phyloP scores from a whole-genome alignment of 805 yeast genomes.

The Starmerella vitae region DNA sequence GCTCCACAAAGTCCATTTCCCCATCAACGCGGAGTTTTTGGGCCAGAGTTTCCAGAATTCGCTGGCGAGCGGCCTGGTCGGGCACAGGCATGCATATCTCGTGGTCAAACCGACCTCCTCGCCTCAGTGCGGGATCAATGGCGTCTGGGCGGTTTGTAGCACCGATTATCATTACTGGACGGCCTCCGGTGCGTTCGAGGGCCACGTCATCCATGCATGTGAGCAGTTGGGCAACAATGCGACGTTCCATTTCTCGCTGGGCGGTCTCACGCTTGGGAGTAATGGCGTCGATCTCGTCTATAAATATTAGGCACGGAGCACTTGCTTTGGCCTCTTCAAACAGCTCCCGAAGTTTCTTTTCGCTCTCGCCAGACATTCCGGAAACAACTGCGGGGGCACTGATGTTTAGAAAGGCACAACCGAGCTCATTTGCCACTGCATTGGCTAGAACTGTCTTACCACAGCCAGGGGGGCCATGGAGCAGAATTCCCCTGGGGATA shows the following conservation, averaged over 20 bases:
- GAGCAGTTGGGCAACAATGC: slow-evolving; percentile 89
- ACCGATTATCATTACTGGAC: slow-evolving; percentile 86
- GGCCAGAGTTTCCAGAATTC: slow-evolving; percentile 66
- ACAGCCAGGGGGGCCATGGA: slow-evolving; percentile 99
- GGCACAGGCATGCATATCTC: slow-evolving; percentile 95
- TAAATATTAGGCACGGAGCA: slow-evolving; percentile 87
- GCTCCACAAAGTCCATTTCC: slow-evolving; percentile 47
- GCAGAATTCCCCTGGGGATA: slow-evolving; percentile 82
- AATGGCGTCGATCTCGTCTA: slow-evolving; percentile 95
- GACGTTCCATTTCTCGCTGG: slow-evolving; percentile 92
- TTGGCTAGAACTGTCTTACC: slow-evolving; percentile 95
- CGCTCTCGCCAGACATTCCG: slow-evolving; percentile 99
- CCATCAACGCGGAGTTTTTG: slow-evolving; percentile 51
- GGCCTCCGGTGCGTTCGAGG: slow-evolving; percentile 76
- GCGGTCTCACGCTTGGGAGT: slow-evolving; percentile 98
- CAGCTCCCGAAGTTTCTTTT: slow-evolving; percentile 80
- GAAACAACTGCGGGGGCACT: slow-evolving; percentile 95
- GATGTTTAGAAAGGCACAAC: slow-evolving; percentile 79
- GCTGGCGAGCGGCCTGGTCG: slow-evolving; percentile 63
- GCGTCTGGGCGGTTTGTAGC: slow-evolving; percentile 97
- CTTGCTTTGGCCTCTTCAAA: slow-evolving; percentile 81
- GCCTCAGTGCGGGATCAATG: slow-evolving; percentile 80
- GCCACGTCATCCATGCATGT: slow-evolving; percentile 91
- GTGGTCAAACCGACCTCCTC: slow-evolving; percentile 94
- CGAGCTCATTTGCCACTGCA: slow-evolving; percentile 87